These are phyloP conservation scores for Talaromyces marneffei DNA, from an alignment of 2,329 filamentous ascomycete species.

Conservation along the genomic window DNA sequence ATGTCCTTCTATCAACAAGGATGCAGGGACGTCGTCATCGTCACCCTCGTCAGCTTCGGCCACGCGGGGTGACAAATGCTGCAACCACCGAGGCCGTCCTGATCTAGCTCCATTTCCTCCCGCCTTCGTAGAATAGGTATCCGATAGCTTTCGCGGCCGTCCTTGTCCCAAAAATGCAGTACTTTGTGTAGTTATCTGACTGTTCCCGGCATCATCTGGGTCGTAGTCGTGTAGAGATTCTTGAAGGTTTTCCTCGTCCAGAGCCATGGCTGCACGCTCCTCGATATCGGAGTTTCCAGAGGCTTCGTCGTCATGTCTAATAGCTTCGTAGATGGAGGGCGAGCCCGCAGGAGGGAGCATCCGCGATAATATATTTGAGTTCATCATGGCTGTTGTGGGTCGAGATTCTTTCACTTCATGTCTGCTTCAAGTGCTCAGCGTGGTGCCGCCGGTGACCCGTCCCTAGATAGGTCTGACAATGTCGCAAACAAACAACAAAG, in stretches of 20 bases:
- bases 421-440: background rate
- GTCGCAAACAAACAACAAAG: background rate
- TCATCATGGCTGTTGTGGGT: constrained; percentile 33
- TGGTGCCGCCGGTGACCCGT: constrained; percentile 13
- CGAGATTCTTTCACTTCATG: constrained; percentile 8
- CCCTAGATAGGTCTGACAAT: background rate
- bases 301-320: constrained; percentile 41
- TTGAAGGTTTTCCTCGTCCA: constrained; percentile 46
- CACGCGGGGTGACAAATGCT: constrained; percentile 21
- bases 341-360: constrained; percentile 46
- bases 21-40: constrained; percentile 60
- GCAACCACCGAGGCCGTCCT: constrained; percentile 30
- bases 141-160: constrained; percentile 21
- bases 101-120: constrained; percentile 23
- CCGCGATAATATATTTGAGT: constrained; percentile 38
- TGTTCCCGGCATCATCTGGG: constrained; percentile 49
- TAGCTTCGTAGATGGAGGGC: constrained; percentile 44
- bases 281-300: constrained; percentile 43
- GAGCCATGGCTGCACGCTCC: constrained; percentile 43
- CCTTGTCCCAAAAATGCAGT: constrained; percentile 33
- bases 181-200: constrained; percentile 43
- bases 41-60: constrained; percentile 49
- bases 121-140: constrained; percentile 16
- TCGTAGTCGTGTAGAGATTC: constrained; percentile 52
- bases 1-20: constrained; percentile 54